Percentiles rank a stretch among this genome's conserved stretches.
Evolutionary conservation across 2,329 filamentous ascomycete species (phyloP).

Genomic region (Ceratocystis destructans): DNA sequence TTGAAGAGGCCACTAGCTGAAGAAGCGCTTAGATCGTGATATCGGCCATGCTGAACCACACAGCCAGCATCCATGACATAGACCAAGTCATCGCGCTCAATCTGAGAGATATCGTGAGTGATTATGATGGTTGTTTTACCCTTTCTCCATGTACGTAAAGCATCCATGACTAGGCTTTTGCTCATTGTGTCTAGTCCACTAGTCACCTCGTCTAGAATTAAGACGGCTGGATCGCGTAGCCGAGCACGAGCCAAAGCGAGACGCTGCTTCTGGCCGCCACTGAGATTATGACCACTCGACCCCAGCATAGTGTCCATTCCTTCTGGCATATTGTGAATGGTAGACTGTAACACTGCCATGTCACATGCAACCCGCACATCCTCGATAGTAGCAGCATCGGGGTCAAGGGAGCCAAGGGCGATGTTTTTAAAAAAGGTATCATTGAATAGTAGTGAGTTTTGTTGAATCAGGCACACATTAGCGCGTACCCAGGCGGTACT

Average conservation of each 20-base stretch:
- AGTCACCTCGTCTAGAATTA: constrained; percentile 60
- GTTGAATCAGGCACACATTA: constrained; percentile 70
- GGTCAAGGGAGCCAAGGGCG: constrained; percentile 47
- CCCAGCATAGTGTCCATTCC: constrained; percentile 63
- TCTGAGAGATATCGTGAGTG: constrained; percentile 75
- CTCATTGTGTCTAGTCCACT: constrained; percentile 43
- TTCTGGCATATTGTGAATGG: constrained; percentile 50
- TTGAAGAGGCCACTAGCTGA: background rate
- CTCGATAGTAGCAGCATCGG: constrained; percentile 31
- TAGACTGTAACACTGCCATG: constrained; percentile 54
- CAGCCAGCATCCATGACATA: constrained; percentile 61
- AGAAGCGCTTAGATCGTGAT: background rate
- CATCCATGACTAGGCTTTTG: constrained; percentile 53
- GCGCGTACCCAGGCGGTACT: constrained; percentile 59
- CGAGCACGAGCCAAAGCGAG: constrained; percentile 67
- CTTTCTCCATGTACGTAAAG: constrained; percentile 61
- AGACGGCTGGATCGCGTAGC: constrained; percentile 60
- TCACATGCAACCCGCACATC: constrained; percentile 50
- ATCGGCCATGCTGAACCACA: constrained; percentile 40
- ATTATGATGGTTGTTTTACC: constrained; percentile 85
- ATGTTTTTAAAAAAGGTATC: constrained; percentile 70
- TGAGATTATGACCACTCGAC: constrained; percentile 50
- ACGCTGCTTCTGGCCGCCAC: constrained; percentile 74
- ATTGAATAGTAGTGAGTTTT: constrained; percentile 63
- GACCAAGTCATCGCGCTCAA: constrained; percentile 57